A percentile compares a stretch with the other conserved stretches of the same genome.
These are phyloP conservation scores for Taphrina populina DNA, from an alignment of 1,139 yeast genomes.

Conservation along the genomic window DNA sequence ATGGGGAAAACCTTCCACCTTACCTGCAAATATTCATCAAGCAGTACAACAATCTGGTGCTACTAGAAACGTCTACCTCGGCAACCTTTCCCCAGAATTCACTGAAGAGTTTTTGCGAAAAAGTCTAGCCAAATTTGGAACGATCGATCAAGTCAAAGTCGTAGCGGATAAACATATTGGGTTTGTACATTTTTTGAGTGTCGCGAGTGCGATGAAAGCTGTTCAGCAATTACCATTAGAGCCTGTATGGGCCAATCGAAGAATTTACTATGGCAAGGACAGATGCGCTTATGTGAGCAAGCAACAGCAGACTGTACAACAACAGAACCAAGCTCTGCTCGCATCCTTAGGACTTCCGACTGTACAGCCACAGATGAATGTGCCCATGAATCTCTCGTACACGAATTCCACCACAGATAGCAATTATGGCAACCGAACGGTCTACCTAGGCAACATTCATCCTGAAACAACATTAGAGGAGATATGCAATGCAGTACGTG, in stretches of 20 bases:
- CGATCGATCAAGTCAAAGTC: constrained; percentile 75
- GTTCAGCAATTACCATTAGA: constrained; percentile 63
- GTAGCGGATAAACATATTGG: constrained; percentile 73
- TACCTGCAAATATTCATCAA: constrained; percentile 61
- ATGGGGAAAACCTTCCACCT: constrained; percentile 26
- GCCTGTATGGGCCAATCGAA: constrained; percentile 59
- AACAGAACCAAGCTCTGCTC: constrained; percentile 25
- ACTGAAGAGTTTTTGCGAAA: constrained; percentile 62
- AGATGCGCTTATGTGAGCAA: constrained; percentile 52
- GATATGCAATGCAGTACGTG: constrained; percentile 88
- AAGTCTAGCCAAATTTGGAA: constrained; percentile 73
- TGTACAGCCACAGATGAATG: background rate
- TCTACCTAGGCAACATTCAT: constrained; percentile 83
- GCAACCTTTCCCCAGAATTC: constrained; percentile 61
- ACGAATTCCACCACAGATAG: background rate
- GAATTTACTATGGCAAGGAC: constrained; percentile 83
- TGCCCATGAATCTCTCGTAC: constrained; percentile 5
- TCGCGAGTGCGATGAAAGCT: constrained; percentile 79
- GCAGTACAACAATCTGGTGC: constrained; percentile 86
- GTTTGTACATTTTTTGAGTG: constrained; percentile 74
- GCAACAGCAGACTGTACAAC: constrained; percentile 24
- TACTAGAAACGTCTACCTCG: constrained; percentile 84
- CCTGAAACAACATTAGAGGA: constrained; percentile 85
- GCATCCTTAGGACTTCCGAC: constrained; percentile 20
- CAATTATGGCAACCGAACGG: constrained; percentile 86